These are phyloP conservation scores for Delphinella strobiligena DNA, from an alignment of 2,329 filamentous ascomycete species.

Conservation along the genomic window DNA sequence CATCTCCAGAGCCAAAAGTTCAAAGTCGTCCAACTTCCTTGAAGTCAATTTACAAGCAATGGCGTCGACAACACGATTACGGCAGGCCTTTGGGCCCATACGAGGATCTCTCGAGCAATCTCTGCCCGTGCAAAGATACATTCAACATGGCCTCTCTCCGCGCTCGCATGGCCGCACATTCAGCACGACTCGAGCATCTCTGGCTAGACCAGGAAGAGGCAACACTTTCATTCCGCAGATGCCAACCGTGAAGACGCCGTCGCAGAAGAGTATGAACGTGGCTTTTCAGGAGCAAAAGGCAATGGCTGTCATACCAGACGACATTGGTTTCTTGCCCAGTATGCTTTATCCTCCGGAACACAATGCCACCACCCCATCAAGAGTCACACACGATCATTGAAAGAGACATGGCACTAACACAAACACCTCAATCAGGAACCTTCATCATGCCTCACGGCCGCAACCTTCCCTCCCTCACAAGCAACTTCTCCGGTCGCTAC, in stretches of 20 bases:
- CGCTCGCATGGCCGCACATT: not conserved
- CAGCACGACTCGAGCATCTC: not conserved
- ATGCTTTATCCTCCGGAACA: conserved; percentile 11
- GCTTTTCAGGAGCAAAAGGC: conserved; percentile 20
- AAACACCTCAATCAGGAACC: conserved; percentile 11
- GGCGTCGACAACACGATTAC: not conserved
- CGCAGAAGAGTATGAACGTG: conserved; percentile 28
- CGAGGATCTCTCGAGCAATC: not conserved
- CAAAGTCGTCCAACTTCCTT: too few relatives aligned
- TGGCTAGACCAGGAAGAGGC: not conserved
- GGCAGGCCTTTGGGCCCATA: not conserved
- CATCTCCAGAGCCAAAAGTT: too few relatives aligned
- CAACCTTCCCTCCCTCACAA: conserved; percentile 14
- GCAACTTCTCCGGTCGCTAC: conserved; percentile 6
- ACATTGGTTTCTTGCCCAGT: conserved; percentile 34
- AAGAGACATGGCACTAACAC: not conserved
- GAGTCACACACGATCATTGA: not conserved
- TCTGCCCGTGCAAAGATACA: not conserved
- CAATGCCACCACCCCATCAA: conserved; percentile 23
- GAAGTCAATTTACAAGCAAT: not conserved
- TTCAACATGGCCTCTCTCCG: not conserved
- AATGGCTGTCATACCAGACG: conserved; percentile 22
- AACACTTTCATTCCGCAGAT: conserved; percentile 1
- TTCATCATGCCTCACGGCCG: conserved; percentile 18
- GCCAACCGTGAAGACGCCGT: conserved; percentile 18